A percentile compares a stretch with the other conserved stretches of the same genome.
Conservation (phyloP, 768 basidiomycete species). For the Dendrothele bispora region DNA sequence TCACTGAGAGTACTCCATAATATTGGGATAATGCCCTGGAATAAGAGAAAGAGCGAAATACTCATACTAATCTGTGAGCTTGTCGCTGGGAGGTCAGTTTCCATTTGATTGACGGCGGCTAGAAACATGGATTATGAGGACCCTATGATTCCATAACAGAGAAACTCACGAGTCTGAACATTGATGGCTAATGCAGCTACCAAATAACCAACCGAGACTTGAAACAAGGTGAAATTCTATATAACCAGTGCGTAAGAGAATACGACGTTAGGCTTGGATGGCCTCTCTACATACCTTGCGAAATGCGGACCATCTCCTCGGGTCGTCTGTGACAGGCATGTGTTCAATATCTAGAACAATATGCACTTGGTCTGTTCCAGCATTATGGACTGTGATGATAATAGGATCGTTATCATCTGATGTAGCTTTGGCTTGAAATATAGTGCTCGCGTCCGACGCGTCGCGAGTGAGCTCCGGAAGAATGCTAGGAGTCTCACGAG, state of each 20-base stretch:
- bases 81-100: conserved; percentile 59
- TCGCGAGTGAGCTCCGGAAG: too few species aligned
- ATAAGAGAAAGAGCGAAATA: conserved; percentile 67
- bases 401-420: too few species aligned
- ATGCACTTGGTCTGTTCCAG: too few species aligned
- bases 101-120: conserved; percentile 67
- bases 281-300: conserved; percentile 46
- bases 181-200: conserved; percentile 57
- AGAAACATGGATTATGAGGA: neutral
- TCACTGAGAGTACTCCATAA: conserved; percentile 69
- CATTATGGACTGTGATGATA: too few species aligned
- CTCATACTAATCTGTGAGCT: conserved; percentile 62
- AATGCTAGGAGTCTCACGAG: too few species aligned
- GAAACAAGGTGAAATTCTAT: conserved; percentile 42
- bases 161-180: conserved; percentile 60
- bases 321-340: conserved; percentile 56
- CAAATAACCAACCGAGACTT: conserved; percentile 53
- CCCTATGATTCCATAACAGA: neutral
- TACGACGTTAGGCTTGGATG: too few species aligned
- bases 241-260: neutral
- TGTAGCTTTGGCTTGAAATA: too few species aligned
- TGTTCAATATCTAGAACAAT: conserved; percentile 62
- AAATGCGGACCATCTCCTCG: conserved; percentile 52
- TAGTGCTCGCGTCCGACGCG: too few species aligned
- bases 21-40: conserved; percentile 64